Conservation (phyloP, 2,329 filamentous ascomycete genomes). For the Teratosphaeria viscida region DNA sequence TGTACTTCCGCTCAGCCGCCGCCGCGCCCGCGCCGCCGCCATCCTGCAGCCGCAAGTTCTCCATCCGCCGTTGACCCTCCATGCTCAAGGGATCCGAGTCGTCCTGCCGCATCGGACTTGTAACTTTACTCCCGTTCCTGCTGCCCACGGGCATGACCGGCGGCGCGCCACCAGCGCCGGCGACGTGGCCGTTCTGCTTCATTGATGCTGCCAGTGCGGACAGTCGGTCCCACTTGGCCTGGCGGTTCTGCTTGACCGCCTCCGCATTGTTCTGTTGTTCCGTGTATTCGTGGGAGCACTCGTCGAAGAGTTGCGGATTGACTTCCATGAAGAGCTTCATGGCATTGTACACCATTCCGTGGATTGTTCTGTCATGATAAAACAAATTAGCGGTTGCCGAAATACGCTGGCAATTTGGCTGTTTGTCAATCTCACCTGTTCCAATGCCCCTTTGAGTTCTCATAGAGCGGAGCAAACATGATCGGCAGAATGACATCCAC, state of each 20-base stretch:
- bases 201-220: conserved; percentile 60
- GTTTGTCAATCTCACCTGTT: conserved; percentile 59
- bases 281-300: conserved; percentile 96
- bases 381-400: background rate
- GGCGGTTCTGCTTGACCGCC: conserved; percentile 69
- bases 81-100: conserved; percentile 64
- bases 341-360: conserved; percentile 99
- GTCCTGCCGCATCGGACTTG: conserved; percentile 43
- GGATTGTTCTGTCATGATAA: conserved; percentile 63
- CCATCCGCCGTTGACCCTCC: conserved; percentile 60
- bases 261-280: conserved; percentile 88
- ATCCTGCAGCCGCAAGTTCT: conserved; percentile 84
- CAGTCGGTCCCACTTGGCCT: conserved; percentile 82
- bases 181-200: conserved; percentile 19
- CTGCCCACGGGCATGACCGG: conserved; percentile 13
- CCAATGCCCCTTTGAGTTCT: conserved; percentile 99
- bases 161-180: conserved; percentile 14
- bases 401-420: background rate
- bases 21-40: conserved; percentile 41
- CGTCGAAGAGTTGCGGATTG: conserved; percentile 94
- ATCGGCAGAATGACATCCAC: conserved; percentile 97
- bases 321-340: conserved; percentile 99
- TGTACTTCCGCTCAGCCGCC: conserved; percentile 20
- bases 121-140: conserved; percentile 10
- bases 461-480: conserved; percentile 97